Percentiles rank a stretch among this genome's conserved stretches.
phyloP scores from a whole-genome alignment of 371 early-diverging fungal species.

The Cokeromyces recurvatus region DNA sequence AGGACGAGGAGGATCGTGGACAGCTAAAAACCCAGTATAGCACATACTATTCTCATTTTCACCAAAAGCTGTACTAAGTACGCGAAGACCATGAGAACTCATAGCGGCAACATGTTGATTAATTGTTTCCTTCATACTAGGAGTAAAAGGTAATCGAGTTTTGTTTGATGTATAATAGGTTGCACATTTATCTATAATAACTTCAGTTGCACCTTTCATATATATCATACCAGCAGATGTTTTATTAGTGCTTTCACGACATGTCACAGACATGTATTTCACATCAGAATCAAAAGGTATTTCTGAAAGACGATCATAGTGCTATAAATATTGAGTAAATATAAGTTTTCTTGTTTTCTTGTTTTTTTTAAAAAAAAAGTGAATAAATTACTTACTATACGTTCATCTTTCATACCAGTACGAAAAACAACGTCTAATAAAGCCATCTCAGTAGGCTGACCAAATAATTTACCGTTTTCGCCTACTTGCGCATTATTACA shows the following conservation, averaged over 20 bases:
- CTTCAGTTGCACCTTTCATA: constrained; percentile 78
- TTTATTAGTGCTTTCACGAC: constrained; percentile 34
- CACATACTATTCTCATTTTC: constrained; percentile 46
- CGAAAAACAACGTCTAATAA: constrained; percentile 61
- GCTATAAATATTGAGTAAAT: constrained; percentile 23
- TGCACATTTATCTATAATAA: constrained; percentile 63
- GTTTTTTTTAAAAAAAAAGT: too few relatives aligned
- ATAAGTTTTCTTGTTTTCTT: background rate
- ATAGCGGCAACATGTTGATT: constrained; percentile 61
- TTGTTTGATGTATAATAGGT: constrained; percentile 52
- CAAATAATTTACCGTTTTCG: constrained; percentile 62
- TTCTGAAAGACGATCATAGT: constrained; percentile 65
- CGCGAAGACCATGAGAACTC: constrained; percentile 82
- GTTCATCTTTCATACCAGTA: constrained; percentile 54
- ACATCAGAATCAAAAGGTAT: constrained; percentile 88
- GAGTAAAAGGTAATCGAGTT: constrained; percentile 34
- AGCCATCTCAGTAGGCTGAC: constrained; percentile 87
- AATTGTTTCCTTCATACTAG: constrained; percentile 45
- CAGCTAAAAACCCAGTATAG: constrained; percentile 80
- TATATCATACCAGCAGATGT: constrained; percentile 27
- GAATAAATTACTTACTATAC: constrained; percentile 42
- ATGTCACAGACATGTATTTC: constrained; percentile 84
- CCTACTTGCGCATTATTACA: constrained; percentile 79
- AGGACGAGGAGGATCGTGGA: constrained; percentile 83
- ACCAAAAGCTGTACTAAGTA: constrained; percentile 82